These are phyloP conservation scores for Lumnitzera racemosa DNA, from an alignment of 345 rosid species.

Conservation along the genomic window DNA sequence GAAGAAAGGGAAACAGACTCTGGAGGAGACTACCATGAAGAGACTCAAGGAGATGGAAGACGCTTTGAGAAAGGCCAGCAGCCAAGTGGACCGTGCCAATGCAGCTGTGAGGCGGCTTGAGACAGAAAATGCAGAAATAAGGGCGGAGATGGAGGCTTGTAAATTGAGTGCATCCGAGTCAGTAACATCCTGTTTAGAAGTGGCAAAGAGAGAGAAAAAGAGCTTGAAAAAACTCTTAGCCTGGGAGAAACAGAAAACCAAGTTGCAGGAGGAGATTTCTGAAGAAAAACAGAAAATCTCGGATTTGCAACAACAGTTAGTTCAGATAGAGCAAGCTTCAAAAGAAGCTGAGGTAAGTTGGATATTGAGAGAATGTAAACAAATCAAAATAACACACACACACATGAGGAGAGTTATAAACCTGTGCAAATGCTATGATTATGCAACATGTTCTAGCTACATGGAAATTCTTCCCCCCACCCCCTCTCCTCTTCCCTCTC, in stretches of 20 bases:
- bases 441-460: no score
- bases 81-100: slow-evolving; percentile 72
- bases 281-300: slow-evolving; percentile 64
- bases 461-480: no score
- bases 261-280: slow-evolving; percentile 70
- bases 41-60: slow-evolving; percentile 75
- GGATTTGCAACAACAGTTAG: slow-evolving; percentile 46
- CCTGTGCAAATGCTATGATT: no score
- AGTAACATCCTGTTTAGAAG: slow-evolving; percentile 54
- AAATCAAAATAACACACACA: background rate
- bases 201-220: slow-evolving; percentile 77
- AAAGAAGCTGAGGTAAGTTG: slow-evolving; percentile 69
- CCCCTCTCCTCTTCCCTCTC: no score
- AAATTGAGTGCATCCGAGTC: slow-evolving; percentile 92
- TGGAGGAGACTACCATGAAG: slow-evolving; percentile 74
- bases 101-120: slow-evolving; percentile 68
- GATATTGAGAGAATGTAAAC: slow-evolving; percentile 7
- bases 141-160: slow-evolving; percentile 90
- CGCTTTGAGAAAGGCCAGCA: slow-evolving; percentile 72
- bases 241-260: slow-evolving; percentile 78
- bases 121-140: slow-evolving; percentile 83
- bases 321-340: slow-evolving; percentile 38
- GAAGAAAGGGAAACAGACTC: slow-evolving; percentile 81
- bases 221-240: slow-evolving; percentile 66
- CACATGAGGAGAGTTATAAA: no score